A percentile compares a stretch with the other conserved stretches of the same genome.
Conservation (phyloP, 2,329 filamentous ascomycete genomes). For the Penicillium olsonii region DNA sequence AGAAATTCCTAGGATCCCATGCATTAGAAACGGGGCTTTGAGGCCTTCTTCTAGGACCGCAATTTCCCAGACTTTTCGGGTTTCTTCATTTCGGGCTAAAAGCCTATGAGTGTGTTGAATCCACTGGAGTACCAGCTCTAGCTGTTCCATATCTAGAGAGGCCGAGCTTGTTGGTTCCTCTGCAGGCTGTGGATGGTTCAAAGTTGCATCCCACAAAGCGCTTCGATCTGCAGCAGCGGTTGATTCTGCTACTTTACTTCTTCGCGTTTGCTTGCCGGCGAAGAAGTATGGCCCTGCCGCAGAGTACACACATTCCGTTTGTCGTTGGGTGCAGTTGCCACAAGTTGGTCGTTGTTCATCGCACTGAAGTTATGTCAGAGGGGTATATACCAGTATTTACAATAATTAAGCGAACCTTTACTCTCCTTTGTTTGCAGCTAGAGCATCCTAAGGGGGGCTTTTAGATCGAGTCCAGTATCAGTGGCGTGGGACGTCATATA, state of each 20-base stretch:
- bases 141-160: constrained; percentile 18
- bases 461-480: not conserved
- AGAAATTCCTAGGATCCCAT: constrained; percentile 26
- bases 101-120: constrained; percentile 20
- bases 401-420: constrained; percentile 19
- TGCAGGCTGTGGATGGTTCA: not conserved
- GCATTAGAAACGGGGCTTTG: constrained; percentile 24
- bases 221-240: not conserved
- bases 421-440: constrained; percentile 25
- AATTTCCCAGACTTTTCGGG: constrained; percentile 21
- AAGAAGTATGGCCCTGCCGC: constrained; percentile 17
- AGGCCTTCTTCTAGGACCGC: constrained; percentile 22
- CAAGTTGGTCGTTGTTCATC: constrained; percentile 25
- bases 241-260: no score
- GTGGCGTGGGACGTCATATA: not conserved
- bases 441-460: constrained; percentile 16
- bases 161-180: not conserved
- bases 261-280: constrained; percentile 1
- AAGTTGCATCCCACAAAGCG: not conserved
- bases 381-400: not conserved
- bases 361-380: constrained; percentile 13
- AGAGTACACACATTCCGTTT: constrained; percentile 21
- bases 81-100: constrained; percentile 21
- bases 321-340: constrained; percentile 18
- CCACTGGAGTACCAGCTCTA: constrained; percentile 23